Percentiles rank a stretch among this genome's conserved stretches.
These are phyloP conservation scores for Magnolia sinica DNA, from an alignment of 164 flowering plant genomes.

Conservation along the genomic window DNA sequence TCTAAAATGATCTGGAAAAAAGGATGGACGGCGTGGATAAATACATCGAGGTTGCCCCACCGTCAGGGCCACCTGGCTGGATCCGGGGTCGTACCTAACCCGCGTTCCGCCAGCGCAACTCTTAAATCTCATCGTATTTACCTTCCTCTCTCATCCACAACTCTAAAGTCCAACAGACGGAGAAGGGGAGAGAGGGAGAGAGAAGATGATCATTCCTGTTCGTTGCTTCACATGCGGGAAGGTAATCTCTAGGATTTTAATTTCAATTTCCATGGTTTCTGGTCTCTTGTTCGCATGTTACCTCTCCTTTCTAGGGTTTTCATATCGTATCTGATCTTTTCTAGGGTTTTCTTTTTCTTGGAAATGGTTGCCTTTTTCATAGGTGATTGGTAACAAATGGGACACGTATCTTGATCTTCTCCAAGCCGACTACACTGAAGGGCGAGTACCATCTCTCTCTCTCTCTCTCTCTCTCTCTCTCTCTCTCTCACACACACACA, in stretches of 20 bases:
- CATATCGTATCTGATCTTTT: background rate
- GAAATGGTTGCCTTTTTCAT: background rate
- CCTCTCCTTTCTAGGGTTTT: background rate
- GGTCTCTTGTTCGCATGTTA: background rate
- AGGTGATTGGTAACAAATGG: slow-evolving; percentile 94
- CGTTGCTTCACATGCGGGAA: slow-evolving; percentile 91
- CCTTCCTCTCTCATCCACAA: no score
- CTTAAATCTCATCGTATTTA: no score
- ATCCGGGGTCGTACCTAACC: no score
- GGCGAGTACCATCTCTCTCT: slow-evolving; percentile 37
- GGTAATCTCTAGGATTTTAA: slow-evolving; percentile 26
- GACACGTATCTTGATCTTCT: slow-evolving; percentile 84
- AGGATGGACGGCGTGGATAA: no score
- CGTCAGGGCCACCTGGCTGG: no score
- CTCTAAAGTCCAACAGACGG: background rate
- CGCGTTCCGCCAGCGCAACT: no score
- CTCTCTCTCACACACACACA: no score
- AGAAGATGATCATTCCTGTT: slow-evolving; percentile 72
- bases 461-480: no score
- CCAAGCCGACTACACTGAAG: slow-evolving; percentile 81
- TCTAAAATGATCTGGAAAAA: no score
- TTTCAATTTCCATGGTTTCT: background rate
- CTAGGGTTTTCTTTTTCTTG: no score
- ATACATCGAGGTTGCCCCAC: no score
- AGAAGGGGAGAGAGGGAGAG: background rate